phyloP scores from a whole-genome alignment of 2,329 filamentous ascomycete species.

The Aspergillus novofumigatus region DNA sequence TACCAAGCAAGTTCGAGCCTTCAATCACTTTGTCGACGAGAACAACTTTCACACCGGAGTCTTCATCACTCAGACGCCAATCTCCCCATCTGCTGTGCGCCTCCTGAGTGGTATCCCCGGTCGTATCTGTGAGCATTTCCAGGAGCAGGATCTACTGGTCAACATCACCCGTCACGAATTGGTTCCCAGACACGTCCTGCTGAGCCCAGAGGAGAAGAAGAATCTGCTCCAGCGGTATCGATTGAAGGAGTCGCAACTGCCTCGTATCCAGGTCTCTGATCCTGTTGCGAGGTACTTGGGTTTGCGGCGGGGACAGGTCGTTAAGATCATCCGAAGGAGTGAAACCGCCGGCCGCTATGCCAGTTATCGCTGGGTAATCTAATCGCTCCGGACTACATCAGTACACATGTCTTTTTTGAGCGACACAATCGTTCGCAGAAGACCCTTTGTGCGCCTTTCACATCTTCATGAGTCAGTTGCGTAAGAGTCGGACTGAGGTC shows the following conservation, averaged over 20 bases:
- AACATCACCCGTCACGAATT: slow-evolving; percentile 98
- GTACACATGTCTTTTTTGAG: neutral
- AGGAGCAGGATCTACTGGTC: slow-evolving; percentile 91
- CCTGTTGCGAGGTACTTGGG: slow-evolving; percentile 91
- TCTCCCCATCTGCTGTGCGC: slow-evolving; percentile 84
- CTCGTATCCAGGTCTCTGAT: slow-evolving; percentile 84
- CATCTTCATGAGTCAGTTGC: neutral
- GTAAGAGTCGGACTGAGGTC: neutral
- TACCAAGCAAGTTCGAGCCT: slow-evolving; percentile 86
- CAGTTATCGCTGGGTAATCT: slow-evolving; percentile 73
- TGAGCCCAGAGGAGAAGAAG: slow-evolving; percentile 85
- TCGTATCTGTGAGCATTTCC: slow-evolving; percentile 87
- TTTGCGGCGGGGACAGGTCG: slow-evolving; percentile 84
- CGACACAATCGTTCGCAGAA: neutral
- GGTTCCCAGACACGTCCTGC: slow-evolving; percentile 85
- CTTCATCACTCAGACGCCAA: slow-evolving; percentile 76
- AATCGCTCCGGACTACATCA: slow-evolving; percentile 9
- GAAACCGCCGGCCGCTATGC: slow-evolving; percentile 96
- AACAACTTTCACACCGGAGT: slow-evolving; percentile 86
- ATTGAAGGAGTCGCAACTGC: slow-evolving; percentile 95
- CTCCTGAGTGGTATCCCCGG: slow-evolving; percentile 73
- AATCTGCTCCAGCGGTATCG: slow-evolving; percentile 84
- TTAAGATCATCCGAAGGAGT: slow-evolving; percentile 95
- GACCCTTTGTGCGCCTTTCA: neutral
- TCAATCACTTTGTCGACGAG: slow-evolving; percentile 74